Percentiles rank a stretch among this genome's conserved stretches.
These are phyloP conservation scores for Cercophora sp. DNA, from an alignment of 495 filamentous ascomycete species.

Conservation along the genomic window DNA sequence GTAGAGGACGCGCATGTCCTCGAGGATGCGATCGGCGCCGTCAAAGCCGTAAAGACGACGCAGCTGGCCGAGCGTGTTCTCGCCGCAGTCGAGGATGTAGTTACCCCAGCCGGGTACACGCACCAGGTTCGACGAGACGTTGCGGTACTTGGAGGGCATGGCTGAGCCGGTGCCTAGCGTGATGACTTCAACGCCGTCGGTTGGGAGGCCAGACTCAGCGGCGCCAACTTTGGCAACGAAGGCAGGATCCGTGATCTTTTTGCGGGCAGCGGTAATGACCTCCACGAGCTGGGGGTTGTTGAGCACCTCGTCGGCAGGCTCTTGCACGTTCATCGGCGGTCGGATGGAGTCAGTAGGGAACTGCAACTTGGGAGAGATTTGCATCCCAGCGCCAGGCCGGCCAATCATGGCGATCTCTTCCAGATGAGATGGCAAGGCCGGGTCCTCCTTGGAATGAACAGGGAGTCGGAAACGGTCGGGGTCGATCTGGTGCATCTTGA, in stretches of 20 bases:
- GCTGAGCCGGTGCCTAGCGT: conserved; percentile 88
- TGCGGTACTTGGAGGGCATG: conserved; percentile 85
- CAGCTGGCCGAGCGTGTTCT: conserved; percentile 90
- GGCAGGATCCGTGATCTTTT: conserved; percentile 34
- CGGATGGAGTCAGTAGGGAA: conserved; percentile 48
- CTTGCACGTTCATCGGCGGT: conserved; percentile 50
- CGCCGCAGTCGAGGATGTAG: conserved; percentile 86
- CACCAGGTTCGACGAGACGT: conserved; percentile 84
- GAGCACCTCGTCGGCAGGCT: conserved; percentile 37
- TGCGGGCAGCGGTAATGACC: conserved; percentile 46
- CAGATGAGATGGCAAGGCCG: conserved; percentile 8
- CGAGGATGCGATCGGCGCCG: conserved; percentile 64
- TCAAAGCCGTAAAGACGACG: conserved; percentile 62
- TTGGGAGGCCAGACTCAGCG: conserved; percentile 54
- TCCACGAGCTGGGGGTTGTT: conserved; percentile 39
- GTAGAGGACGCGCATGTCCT: conserved; percentile 80
- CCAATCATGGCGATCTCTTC: conserved; percentile 21
- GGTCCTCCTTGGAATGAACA: conserved; percentile 47
- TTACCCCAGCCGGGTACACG: conserved; percentile 78
- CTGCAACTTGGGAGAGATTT: conserved; percentile 62
- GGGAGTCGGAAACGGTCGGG: conserved; percentile 63
- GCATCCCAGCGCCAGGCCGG: conserved; percentile 42
- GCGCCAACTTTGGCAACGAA: conserved; percentile 38
- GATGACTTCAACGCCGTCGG: conserved; percentile 74
- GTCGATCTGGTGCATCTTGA: conserved; percentile 68